Base-by-base conservation (phyloP, 2,329 filamentous ascomycete genomes). In the Zymoseptoria brevis region DNA sequence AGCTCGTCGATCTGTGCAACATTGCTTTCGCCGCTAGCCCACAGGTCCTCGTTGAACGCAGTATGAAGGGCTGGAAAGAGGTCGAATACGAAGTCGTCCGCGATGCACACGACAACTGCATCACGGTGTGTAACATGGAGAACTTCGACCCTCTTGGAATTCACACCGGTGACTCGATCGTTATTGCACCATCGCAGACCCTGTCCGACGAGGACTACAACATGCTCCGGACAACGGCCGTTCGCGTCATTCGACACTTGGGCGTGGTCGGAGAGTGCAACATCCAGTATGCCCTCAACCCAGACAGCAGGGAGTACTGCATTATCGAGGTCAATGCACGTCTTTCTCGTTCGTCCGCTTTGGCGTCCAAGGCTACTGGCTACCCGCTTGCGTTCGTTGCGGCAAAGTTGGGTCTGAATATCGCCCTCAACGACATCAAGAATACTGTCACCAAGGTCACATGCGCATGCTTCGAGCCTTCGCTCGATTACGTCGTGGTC, bases 11-110 rank as follows among this genome's bases (percentile, higher is more conserved):
- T 1, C 87, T 97, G 52, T 97, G 94, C 81, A 87, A 89, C 75
- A 96, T 96, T 77, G 93, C 94, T 6, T 91, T 99, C 66, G 92
- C 94, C 26, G 92, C 89, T 66, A 96, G 90, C 72, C 94, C 94
- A 8, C 94, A 99, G 74, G 90, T 99, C 7, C 83, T 99, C 57
- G 95, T 99, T 69, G 94, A 99, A 79, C 87, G 89, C 74, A 96
- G 90, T 79, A 97, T 99, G 93, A 97, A 97, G 80, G 94, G 94
- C 60, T 99, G 94, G 94, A 99, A 99, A 76, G 94, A 99, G 76
- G 95, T 97, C 64, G 94, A 99, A 75, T 99, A 97, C 72, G 94
- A 99, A 75, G 94, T 97, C 62, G 94, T 99, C 49, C 88, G 94
- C 70, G 94, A 97, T 79, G 88, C 87, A 59, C 86, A 90, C 68